Percentiles rank a stretch among this genome's conserved stretches.
These are phyloP conservation scores for Populus tremula DNA, from an alignment of 345 rosid species.

Conservation along the genomic window DNA sequence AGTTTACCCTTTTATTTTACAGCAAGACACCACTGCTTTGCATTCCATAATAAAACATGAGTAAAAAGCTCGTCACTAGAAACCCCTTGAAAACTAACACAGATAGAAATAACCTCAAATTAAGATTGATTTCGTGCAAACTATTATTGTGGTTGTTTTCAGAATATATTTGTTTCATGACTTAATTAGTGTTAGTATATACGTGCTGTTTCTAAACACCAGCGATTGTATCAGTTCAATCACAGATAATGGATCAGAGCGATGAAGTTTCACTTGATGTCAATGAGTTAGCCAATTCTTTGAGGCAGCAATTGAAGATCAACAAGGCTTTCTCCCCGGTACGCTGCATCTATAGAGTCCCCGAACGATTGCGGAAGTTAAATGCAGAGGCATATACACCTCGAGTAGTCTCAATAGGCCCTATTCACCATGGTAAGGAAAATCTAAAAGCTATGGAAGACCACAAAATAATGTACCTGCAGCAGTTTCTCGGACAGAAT, in stretches of 20 bases:
- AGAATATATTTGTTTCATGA: too few relatives aligned
- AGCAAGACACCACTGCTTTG: too few relatives aligned
- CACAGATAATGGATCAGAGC: not conserved
- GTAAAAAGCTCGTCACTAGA: too few relatives aligned
- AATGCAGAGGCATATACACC: not conserved
- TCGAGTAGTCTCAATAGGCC: not conserved
- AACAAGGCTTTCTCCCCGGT: not conserved
- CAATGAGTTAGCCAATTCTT: not conserved
- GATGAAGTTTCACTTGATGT: not conserved
- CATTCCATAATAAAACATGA: too few relatives aligned
- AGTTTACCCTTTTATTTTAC: too few relatives aligned
- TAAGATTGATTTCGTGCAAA: too few relatives aligned
- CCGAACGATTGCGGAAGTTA: not conserved
- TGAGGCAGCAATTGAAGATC: not conserved
- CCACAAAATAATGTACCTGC: conserved; percentile 9
- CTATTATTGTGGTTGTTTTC: too few relatives aligned
- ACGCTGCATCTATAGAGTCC: conserved; percentile 18
- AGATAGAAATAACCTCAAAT: too few relatives aligned
- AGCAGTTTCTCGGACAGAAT: not conserved
- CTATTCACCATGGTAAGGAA: not conserved
- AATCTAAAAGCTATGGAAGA: not conserved
- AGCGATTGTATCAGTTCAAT: not conserved
- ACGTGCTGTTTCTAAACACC: not conserved
- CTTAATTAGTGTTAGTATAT: too few relatives aligned
- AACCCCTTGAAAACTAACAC: too few relatives aligned